Percentiles rank a stretch among this genome's conserved stretches.
phyloP scores from a whole-genome alignment of 148 eudicot species.

The Talinum fruticosum region DNA sequence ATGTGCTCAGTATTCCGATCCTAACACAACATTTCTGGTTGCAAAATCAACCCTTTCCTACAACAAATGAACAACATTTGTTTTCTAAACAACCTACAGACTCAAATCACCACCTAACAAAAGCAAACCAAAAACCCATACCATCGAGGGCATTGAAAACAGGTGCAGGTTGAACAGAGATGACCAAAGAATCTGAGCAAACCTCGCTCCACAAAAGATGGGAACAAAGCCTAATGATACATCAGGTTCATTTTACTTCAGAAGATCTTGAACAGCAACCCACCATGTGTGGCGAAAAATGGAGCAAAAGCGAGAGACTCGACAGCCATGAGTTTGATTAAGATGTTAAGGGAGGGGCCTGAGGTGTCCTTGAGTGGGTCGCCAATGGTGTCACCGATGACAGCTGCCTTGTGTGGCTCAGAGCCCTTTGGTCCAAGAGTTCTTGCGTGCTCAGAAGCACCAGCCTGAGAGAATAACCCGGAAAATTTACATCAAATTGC shows the following conservation, averaged over 20 bases:
- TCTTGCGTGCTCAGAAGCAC: slow-evolving; percentile 76
- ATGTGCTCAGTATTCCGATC: not conserved
- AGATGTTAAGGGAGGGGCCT: slow-evolving; percentile 89
- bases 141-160: not conserved
- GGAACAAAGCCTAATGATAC: not conserved
- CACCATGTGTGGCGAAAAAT: slow-evolving; percentile 91
- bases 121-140: not conserved
- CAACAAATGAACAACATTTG: not conserved
- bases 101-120: not conserved
- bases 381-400: slow-evolving; percentile 89
- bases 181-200: not conserved
- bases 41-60: not conserved
- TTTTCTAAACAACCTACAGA: not conserved
- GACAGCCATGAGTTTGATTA: slow-evolving; percentile 94
- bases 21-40: not conserved
- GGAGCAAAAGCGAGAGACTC: slow-evolving; percentile 94
- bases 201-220: not conserved
- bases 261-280: slow-evolving; percentile 78
- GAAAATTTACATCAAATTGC: not conserved
- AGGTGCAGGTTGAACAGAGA: not conserved
- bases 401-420: slow-evolving; percentile 88
- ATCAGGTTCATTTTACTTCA: slow-evolving; percentile 11
- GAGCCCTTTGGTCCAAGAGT: slow-evolving; percentile 84
- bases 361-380: slow-evolving; percentile 98
- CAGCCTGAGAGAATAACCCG: slow-evolving; percentile 47